A percentile compares a stretch with the other conserved stretches of the same genome.
Conservation (phyloP, 2,329 filamentous ascomycete genomes). For the Botryotinia convoluta region DNA sequence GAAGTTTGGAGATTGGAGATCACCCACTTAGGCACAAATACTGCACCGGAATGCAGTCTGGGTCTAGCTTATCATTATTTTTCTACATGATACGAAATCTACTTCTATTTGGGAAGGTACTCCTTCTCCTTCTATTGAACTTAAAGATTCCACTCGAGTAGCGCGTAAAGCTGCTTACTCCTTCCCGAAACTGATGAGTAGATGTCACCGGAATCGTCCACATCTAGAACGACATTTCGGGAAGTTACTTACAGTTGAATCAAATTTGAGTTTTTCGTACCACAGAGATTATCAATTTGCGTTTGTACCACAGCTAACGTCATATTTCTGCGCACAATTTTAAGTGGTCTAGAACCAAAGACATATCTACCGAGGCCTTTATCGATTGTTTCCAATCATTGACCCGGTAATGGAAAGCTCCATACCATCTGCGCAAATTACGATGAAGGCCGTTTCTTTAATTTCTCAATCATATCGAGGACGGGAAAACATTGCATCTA, state of each 20-base stretch:
- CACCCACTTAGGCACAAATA: background rate
- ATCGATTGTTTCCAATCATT: background rate
- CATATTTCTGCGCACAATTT: background rate
- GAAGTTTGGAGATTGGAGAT: background rate
- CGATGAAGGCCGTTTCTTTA: no score
- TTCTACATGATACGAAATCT: background rate
- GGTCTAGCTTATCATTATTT: background rate
- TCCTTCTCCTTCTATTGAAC: background rate
- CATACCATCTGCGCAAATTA: background rate
- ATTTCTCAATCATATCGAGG: background rate
- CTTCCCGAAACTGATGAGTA: background rate
- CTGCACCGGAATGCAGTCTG: background rate
- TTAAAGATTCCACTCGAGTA: background rate
- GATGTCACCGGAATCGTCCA: background rate
- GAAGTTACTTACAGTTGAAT: background rate
- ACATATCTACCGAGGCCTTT: background rate
- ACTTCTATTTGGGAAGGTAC: background rate
- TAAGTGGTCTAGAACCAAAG: background rate
- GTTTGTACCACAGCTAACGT: background rate
- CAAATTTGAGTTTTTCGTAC: background rate
- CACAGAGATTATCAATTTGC: background rate
- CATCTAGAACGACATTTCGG: background rate
- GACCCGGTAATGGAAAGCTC: background rate
- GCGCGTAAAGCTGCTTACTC: background rate
- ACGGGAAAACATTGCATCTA: background rate